Evolutionary conservation across 768 basidiomycete species (phyloP).

Genomic region (Rhodotorula babjevae): DNA sequence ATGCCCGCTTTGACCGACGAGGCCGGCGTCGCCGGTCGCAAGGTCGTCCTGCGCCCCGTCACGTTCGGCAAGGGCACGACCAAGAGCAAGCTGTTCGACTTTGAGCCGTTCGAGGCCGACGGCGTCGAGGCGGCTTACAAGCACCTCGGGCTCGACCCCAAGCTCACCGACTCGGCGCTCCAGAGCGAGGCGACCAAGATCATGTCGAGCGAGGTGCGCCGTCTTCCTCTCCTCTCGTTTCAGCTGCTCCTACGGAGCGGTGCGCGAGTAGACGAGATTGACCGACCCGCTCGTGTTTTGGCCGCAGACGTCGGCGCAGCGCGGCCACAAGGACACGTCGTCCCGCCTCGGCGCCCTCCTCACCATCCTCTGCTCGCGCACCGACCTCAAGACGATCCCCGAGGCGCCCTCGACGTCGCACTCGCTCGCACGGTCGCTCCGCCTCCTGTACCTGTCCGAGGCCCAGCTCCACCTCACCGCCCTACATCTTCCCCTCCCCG

Average conservation of each 20-base stretch:
- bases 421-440: not conserved
- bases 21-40: too few species aligned
- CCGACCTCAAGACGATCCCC: too few species aligned
- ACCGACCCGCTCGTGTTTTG: too few species aligned
- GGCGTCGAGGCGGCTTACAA: not conserved
- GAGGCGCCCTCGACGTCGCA: not conserved
- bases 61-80: not conserved
- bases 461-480: constrained; percentile 2
- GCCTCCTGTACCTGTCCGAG: constrained; percentile 14
- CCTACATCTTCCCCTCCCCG: not conserved
- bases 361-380: not conserved
- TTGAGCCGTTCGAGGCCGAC: not conserved
- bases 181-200: not conserved
- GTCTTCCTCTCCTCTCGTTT: not conserved
- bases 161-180: not conserved
- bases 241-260: too few species aligned
- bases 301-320: not conserved
- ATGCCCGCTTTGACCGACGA: not conserved
- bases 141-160: not conserved
- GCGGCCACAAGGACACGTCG: not conserved
- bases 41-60: too few species aligned
- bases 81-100: constrained; percentile 1
- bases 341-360: constrained; percentile 8
- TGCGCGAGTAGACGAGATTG: too few species aligned
- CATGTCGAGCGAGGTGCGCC: constrained; percentile 1